Base-by-base conservation (phyloP, 78 protist genomes). In the Dictyostelium purpureum region DNA sequence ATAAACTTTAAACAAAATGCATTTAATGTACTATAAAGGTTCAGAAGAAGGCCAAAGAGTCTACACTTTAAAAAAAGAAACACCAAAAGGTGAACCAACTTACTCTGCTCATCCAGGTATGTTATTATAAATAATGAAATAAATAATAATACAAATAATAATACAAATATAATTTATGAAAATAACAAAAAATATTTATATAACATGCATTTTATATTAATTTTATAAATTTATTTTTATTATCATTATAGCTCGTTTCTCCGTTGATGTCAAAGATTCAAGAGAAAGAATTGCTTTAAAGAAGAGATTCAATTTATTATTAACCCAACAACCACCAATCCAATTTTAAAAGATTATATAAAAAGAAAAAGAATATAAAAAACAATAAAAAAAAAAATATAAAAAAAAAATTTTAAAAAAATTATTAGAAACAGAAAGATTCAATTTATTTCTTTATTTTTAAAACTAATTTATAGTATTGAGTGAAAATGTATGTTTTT, bases 261-360 rank as follows among this genome's bases (percentile, higher is more conserved):
- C 96, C 12, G 97, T 96, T 18, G 98, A 96, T 79, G 98, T 94
- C 85, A 83, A 96, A 94, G 94, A 77, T 45, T 94, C 97, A 51
- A 87, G 96, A 45, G 94, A 96, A 37, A 91, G 98, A 42, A 78
- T 96, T 65, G 81, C 83, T 14, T 65, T 96, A 56, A 96, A 96
- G 94, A 74, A 66, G 89, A 88, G 98, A 65, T 96, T 95, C 77
- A 69, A 69, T 91, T 11, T 94, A 31, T 95, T 96, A 33, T 94
- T 91, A 11, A 96, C 96, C 43, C 97, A 96, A 90, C 89, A 67
- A 49, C 89, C 94, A 59, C 65, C 94, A 14, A 26, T 51, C 6
- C 54, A 89, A 65, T 78, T 18, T 65, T 89, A 89, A 77, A 78
- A n/a, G 28, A 45, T 10, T 42, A 67, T 4, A 40, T 6, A 40